Conservation (phyloP, 495 filamentous ascomycete species). For the Aspergillus haitiensis region DNA sequence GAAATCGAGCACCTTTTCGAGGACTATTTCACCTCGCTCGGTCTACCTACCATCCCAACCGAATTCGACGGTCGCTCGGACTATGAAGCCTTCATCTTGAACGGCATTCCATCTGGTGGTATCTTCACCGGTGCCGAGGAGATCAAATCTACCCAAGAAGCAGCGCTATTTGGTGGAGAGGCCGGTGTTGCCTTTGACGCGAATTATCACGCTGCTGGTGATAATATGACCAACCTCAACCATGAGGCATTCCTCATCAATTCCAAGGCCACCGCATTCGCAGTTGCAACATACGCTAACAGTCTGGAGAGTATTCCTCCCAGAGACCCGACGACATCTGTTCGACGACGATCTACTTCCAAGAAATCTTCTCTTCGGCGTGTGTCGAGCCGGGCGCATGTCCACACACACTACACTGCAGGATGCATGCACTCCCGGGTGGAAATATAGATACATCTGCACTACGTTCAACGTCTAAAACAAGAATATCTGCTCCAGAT, state of each 20-base stretch:
- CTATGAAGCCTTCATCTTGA: conserved; percentile 66
- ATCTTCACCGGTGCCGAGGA: conserved; percentile 70
- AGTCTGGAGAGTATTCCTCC: conserved; percentile 50
- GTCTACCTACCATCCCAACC: conserved; percentile 47
- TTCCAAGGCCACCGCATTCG: conserved; percentile 60
- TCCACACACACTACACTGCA: neutral
- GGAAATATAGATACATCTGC: no score
- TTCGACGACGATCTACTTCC: neutral
- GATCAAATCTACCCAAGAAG: conserved; percentile 62
- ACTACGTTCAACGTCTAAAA: no score
- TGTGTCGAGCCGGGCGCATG: conserved; percentile 20
- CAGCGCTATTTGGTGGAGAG: conserved; percentile 56
- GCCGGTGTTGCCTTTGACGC: conserved; percentile 59
- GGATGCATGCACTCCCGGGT: no score
- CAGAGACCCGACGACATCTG: conserved; percentile 10
- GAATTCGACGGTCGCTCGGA: conserved; percentile 66
- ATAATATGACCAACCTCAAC: conserved; percentile 60
- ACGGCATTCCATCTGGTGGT: conserved; percentile 63
- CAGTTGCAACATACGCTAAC: conserved; percentile 61
- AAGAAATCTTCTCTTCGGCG: neutral
- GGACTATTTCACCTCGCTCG: conserved; percentile 53
- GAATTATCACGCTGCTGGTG: conserved; percentile 62
- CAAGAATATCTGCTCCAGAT: no score
- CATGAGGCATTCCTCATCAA: conserved; percentile 60
- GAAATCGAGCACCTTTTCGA: conserved; percentile 64